Conservation (phyloP, 768 basidiomycete genomes). For the Gloeophyllum trabeum region DNA sequence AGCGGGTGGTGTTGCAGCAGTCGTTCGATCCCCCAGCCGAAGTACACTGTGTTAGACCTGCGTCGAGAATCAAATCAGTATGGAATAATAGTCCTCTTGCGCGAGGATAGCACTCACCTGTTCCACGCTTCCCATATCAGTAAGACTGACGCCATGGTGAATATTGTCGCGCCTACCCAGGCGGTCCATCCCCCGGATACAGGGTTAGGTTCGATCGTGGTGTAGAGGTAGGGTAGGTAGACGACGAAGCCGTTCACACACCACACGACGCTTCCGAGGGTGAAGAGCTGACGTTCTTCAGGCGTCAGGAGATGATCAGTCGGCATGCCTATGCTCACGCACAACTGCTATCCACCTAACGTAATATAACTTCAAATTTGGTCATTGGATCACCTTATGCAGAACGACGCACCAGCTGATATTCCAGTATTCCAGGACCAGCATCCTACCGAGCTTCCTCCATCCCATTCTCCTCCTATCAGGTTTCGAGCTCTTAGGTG, state of each 20-base stretch:
- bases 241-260: slow-evolving; percentile 24
- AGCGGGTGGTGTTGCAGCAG: background rate
- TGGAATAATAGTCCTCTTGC: no score
- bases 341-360: slow-evolving; percentile 1
- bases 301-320: no score
- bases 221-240: slow-evolving; percentile 17
- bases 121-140: slow-evolving; percentile 1
- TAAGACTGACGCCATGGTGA: slow-evolving; percentile 16
- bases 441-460: slow-evolving; percentile 1
- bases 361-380: no score
- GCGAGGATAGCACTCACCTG: background rate
- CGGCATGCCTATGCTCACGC: no score
- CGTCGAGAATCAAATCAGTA: no score
- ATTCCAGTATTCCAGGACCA: background rate
- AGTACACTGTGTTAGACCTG: background rate
- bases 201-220: slow-evolving; percentile 4
- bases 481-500: background rate
- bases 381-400: background rate
- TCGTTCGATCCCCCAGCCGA: background rate
- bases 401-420: background rate
- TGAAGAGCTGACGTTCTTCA: slow-evolving; percentile 16
- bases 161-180: slow-evolving; percentile 23
- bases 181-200: slow-evolving; percentile 17
- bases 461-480: background rate
- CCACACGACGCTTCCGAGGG: slow-evolving; percentile 20